Evolutionary conservation across 495 filamentous ascomycete genomes (phyloP).

Genomic region (Neurospora sp.): DNA sequence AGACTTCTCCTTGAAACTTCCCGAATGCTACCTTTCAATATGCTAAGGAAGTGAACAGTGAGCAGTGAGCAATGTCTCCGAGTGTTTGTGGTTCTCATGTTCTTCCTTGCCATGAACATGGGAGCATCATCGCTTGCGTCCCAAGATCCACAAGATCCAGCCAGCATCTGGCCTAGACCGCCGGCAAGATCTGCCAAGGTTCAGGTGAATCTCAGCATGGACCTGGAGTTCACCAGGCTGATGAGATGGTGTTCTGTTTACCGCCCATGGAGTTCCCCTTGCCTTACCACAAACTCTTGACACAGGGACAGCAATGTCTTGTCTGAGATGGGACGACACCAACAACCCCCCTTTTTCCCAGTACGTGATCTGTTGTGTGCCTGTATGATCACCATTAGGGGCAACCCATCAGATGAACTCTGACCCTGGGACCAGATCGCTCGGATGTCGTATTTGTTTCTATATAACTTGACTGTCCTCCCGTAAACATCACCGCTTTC

Average conservation of each 20-base stretch:
- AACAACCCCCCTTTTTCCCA: not conserved
- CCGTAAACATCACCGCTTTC: constrained; percentile 16
- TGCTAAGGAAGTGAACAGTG: not conserved
- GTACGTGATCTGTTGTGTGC: constrained; percentile 7
- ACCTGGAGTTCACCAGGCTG: not conserved
- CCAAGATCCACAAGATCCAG: not conserved
- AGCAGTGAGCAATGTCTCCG: not conserved
- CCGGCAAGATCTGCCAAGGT: constrained; percentile 4
- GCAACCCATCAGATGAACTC: not conserved
- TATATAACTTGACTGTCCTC: constrained; percentile 19
- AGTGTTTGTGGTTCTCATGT: not conserved
- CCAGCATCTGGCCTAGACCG: not conserved
- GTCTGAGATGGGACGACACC: not conserved
- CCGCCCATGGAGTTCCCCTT: not conserved
- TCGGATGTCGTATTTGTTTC: not conserved
- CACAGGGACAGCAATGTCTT: constrained; percentile 14
- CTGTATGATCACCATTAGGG: constrained; percentile 27
- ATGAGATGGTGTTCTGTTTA: not conserved
- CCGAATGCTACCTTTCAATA: not conserved
- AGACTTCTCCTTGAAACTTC: not conserved
- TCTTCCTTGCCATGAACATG: not conserved
- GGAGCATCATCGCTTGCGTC: not conserved
- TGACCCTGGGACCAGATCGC: not conserved
- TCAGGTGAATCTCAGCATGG: not conserved
- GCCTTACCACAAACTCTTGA: constrained; percentile 8